Evolutionary conservation across 257 asterid genomes (phyloP), one percentile per base, ranked within the genome.

Genomic region (Prunella vulgaris): DNA sequence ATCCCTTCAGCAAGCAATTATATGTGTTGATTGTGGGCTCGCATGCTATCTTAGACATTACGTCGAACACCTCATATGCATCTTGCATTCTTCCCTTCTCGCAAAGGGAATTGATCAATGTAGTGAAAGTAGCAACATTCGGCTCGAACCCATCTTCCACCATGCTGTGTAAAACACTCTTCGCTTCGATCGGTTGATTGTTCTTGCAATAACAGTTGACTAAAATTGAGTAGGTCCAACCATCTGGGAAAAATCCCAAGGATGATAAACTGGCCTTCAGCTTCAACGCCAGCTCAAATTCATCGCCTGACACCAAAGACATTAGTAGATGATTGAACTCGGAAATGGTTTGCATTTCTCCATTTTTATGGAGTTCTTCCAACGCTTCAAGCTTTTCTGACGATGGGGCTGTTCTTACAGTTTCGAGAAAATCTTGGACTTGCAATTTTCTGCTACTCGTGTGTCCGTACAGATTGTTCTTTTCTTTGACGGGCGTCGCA

Each of bases 21-120:
- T 87, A 87, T 5, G 96, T 87, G 72, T 83, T 79, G 74, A 88
- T 82, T 9, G 96, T 91, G 74, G 95, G 96, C 77, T 81, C 75
- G 64, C 90, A 88, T 13, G 84, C 86, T 69, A 70, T 69, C 7
- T 52, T 58, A 64, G 75, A 66, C 95, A 91, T 89, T 71, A 70
- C 46, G 73, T 82, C 89, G 76, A 87, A 83, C 82, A 85, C 88
- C 80, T 85, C 74, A 58, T 54, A 80, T 42, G 96, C 96, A 44
- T 72, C 71, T 25, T 62, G 63, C 69, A 87, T 17, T 22, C 85
- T 79, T 33, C 97, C 97, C 7, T 3, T 80, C 65, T 80, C 78
- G 64, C 90, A 85, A 3, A 91, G 80, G 0, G 82, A 74, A 68
- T 81, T 79, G 72, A 88, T 84, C 70, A 87, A 22, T 33, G 91